Evolutionary conservation across 2,329 filamentous ascomycete species (phyloP).

Genomic region (Diaporthe helianthi): DNA sequence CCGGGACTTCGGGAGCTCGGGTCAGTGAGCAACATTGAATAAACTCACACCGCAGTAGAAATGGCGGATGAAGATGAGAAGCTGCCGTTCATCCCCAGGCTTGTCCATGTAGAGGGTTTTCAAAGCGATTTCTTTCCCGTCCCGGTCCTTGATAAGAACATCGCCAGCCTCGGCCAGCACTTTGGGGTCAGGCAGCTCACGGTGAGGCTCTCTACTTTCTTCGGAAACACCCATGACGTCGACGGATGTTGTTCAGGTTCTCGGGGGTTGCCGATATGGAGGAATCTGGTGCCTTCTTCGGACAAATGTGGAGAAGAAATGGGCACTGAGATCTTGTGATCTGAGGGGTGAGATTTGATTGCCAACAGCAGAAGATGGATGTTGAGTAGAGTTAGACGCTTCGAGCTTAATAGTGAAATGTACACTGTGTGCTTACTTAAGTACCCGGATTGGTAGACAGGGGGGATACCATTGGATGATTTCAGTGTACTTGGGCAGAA

Average conservation of each 20-base stretch:
- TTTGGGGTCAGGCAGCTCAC: constrained; percentile 9
- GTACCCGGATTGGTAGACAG: too few species aligned
- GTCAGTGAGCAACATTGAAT: not conserved
- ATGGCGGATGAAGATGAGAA: constrained; percentile 26
- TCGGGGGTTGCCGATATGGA: too few species aligned
- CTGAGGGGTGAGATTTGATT: not conserved
- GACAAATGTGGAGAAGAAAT: not conserved
- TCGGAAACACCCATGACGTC: not conserved
- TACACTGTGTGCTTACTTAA: not conserved
- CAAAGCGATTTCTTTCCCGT: constrained; percentile 1
- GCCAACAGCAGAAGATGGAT: not conserved
- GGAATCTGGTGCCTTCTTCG: not conserved
- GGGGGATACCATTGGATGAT: not conserved
- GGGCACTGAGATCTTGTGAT: not conserved
- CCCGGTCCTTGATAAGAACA: constrained; percentile 21
- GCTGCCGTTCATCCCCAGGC: constrained; percentile 17
- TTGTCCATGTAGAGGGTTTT: constrained; percentile 14
- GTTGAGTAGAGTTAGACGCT: not conserved
- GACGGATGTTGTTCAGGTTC: not conserved
- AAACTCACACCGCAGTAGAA: constrained; percentile 28
- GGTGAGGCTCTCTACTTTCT: not conserved
- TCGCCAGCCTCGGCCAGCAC: constrained; percentile 13
- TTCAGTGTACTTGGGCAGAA: too few species aligned
- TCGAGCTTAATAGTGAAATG: not conserved
- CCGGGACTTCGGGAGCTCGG: not conserved